Base-by-base conservation (phyloP, 208 protist genomes). In the Trypanosomatidae sp. region DNA sequence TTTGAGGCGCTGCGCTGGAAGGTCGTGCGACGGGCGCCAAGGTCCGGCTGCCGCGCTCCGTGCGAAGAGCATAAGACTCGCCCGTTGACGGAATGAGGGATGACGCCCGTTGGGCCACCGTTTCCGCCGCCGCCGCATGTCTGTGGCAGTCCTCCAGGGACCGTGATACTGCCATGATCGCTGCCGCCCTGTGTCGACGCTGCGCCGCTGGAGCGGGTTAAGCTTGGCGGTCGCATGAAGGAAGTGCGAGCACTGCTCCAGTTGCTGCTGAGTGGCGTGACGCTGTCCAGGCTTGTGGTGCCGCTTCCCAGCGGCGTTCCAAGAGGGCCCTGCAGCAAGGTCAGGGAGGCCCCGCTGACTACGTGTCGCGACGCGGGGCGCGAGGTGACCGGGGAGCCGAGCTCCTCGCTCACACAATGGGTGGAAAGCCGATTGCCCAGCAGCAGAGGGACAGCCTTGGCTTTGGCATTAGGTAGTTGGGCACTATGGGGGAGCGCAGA, bases 171-270 rank as follows among this genome's bases (percentile, higher is more conserved):
- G n/a, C 62, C 17, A 30, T 28, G 39, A 10, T 71, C 33, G 36
- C 64, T 44, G 28, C 52, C 28, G 44, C 44, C 33, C 28, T 22
- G 25, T 22, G 49, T 41, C 49, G 50, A 39, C n/a, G 44, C 39
- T n/a, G 44, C 47, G 2, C n/a, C 41, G 7, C 33, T 30, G 1
- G 53, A 4, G 67, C 3, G 47, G 36, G 22, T 53, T n/a, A 59
- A 19, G 43, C 60, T 43, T 44, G 69, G 67, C 25, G 59, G 76
- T 39, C 77, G 77, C 28, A 62, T 30, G 36, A 82, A 77, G 0
- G 77, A 82, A 19, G 50, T 62, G 3, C 69, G 71, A 1, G 67
- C 49, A 44, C 72, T 77, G 72, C 71, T 77, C 62, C 66, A 66
- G 58, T 25, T 66, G 58, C 73, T 71, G 58, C 73, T 72, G 56